Evolutionary conservation across 352 stramenopile species (phyloP).

Genomic region (Phytophthora sansomeana): DNA sequence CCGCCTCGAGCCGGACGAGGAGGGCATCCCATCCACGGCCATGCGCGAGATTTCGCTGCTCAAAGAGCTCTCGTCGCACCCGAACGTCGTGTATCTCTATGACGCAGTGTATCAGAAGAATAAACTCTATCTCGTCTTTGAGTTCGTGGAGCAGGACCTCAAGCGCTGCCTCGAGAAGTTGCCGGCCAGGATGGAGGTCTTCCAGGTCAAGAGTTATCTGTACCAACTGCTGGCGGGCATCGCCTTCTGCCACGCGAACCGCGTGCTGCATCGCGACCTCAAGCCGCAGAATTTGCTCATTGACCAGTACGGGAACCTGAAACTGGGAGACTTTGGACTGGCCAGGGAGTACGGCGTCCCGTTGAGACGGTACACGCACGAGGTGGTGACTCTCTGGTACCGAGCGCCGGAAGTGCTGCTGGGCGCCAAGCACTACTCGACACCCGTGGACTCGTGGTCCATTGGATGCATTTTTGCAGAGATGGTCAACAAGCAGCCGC

Average conservation of each 20-base stretch:
- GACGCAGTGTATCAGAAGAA: slow-evolving; percentile 88
- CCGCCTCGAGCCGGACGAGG: slow-evolving; percentile 92
- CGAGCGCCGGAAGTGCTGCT: slow-evolving; percentile 95
- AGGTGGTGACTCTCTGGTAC: slow-evolving; percentile 98
- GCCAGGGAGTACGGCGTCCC: slow-evolving; percentile 90
- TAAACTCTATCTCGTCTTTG: slow-evolving; percentile 90
- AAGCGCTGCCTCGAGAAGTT: slow-evolving; percentile 94
- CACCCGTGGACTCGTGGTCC: slow-evolving; percentile 93
- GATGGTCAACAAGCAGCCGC: slow-evolving; percentile 92
- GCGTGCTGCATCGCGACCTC: slow-evolving; percentile 97
- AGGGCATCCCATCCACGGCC: slow-evolving; percentile 97
- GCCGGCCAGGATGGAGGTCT: slow-evolving; percentile 86
- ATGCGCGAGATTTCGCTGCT: slow-evolving; percentile 98
- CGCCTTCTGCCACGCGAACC: slow-evolving; percentile 96
- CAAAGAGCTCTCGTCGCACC: slow-evolving; percentile 94
- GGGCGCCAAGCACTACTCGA: slow-evolving; percentile 94
- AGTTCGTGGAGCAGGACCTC: slow-evolving; percentile 89
- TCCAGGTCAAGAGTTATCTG: slow-evolving; percentile 87
- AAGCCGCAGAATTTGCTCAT: slow-evolving; percentile 98
- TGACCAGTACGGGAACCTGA: slow-evolving; percentile 88
- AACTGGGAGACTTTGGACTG: slow-evolving; percentile 94
- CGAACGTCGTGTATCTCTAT: slow-evolving; percentile 93
- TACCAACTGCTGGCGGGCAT: slow-evolving; percentile 88
- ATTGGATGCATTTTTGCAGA: slow-evolving; percentile 95
- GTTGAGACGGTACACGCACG: slow-evolving; percentile 92